Percentiles rank a stretch among this genome's conserved stretches.
Conservation (phyloP, 2,329 filamentous ascomycete species). For the Periconia digitata region DNA sequence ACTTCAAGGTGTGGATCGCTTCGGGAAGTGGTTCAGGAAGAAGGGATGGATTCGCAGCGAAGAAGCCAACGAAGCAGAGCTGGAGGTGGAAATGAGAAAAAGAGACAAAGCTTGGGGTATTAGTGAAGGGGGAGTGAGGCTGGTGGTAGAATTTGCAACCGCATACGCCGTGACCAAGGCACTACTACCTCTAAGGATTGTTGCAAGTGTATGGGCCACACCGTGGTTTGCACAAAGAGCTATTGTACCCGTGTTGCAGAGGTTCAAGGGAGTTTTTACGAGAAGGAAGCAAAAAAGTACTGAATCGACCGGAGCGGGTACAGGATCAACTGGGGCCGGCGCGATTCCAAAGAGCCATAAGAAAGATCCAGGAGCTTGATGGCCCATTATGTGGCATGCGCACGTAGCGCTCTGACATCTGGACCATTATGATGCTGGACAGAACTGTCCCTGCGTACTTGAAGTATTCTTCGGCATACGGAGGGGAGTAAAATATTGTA, state of each 20-base stretch:
- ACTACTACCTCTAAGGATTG: slow-evolving; percentile 74
- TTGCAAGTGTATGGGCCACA: slow-evolving; percentile 81
- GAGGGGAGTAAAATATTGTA: no score
- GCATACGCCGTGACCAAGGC: slow-evolving; percentile 91
- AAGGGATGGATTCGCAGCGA: slow-evolving; percentile 77
- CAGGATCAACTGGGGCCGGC: slow-evolving; percentile 36
- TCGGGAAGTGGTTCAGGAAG: slow-evolving; percentile 73
- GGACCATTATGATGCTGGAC: no score
- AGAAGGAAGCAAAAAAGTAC: slow-evolving; percentile 24
- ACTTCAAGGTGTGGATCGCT: slow-evolving; percentile 67
- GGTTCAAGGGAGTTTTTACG: slow-evolving; percentile 44
- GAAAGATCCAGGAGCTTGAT: slow-evolving; percentile 9
- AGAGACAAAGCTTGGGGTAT: slow-evolving; percentile 42
- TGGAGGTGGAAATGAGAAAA: slow-evolving; percentile 33
- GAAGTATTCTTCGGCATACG: no score
- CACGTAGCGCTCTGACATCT: neutral
- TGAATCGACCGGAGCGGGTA: slow-evolving; percentile 32
- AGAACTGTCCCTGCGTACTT: no score
- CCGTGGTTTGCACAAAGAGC: slow-evolving; percentile 76
- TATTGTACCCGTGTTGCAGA: slow-evolving; percentile 29
- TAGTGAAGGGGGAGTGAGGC: slow-evolving; percentile 51
- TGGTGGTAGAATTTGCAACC: slow-evolving; percentile 73
- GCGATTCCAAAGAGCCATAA: slow-evolving; percentile 26
- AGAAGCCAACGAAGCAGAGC: slow-evolving; percentile 49
- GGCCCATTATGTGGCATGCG: neutral